A percentile compares a stretch with the other conserved stretches of the same genome.
phyloP scores from a whole-genome alignment of 805 yeast genomes.

The Ogataea zsoltii region DNA sequence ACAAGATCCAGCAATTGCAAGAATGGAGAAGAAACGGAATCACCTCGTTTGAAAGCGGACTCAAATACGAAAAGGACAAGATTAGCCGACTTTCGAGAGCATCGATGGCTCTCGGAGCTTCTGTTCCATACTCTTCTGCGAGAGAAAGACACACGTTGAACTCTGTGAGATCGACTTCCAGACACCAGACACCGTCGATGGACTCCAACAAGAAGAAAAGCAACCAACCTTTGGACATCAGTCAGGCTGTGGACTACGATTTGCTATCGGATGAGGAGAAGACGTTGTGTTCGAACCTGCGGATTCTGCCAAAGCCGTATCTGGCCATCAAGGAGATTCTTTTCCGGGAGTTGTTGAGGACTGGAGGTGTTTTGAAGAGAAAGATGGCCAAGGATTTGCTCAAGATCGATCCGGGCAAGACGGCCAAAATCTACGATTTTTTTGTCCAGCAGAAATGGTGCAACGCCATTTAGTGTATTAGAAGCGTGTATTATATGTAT shows the following conservation, averaged over 20 bases:
- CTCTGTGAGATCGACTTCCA: constrained; percentile 31
- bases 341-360: constrained; percentile 81
- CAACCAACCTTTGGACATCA: constrained; percentile 61
- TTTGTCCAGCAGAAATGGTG: constrained; percentile 93
- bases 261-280: constrained; percentile 87
- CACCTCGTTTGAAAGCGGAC: constrained; percentile 78
- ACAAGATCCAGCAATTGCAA: constrained; percentile 85
- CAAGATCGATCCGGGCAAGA: constrained; percentile 83
- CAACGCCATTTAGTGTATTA: constrained; percentile 23
- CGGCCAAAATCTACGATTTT: constrained; percentile 87
- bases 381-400: constrained; percentile 82
- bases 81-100: constrained; percentile 51
- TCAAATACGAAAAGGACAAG: constrained; percentile 86
- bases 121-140: constrained; percentile 39
- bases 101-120: constrained; percentile 13
- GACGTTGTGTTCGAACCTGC: constrained; percentile 75
- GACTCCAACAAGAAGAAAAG: constrained; percentile 38
- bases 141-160: constrained; percentile 34
- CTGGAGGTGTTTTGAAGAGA: constrained; percentile 81
- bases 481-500: constrained; percentile 10
- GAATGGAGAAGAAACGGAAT: constrained; percentile 93
- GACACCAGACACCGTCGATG: constrained; percentile 30
- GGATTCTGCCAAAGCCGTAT: constrained; percentile 91
- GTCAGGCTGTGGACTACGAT: constrained; percentile 79
- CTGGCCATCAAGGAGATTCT: constrained; percentile 87